Evolutionary conservation across 257 asterid genomes (phyloP).

Genomic region (Nicotiana otophora): DNA sequence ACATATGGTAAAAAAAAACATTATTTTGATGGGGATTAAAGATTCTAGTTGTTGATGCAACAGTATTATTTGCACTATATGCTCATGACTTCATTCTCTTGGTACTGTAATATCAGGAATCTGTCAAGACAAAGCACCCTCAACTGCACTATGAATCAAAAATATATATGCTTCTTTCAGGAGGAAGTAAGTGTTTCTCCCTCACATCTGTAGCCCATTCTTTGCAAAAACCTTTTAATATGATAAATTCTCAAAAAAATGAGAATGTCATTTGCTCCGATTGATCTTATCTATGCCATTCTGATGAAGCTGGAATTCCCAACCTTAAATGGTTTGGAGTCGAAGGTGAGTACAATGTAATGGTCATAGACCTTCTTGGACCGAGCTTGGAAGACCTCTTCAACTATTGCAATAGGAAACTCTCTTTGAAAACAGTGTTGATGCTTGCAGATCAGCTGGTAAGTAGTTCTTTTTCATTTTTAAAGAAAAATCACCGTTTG

Average conservation of each 20-base stretch:
- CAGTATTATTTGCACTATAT: neutral
- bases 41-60: neutral
- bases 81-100: conserved; percentile 6
- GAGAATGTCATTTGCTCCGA: neutral
- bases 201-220: conserved; percentile 12
- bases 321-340: conserved; percentile 88
- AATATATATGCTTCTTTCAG: conserved; percentile 82
- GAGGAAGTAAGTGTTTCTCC: conserved; percentile 63
- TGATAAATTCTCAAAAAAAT: neutral
- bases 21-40: neutral
- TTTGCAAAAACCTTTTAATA: neutral
- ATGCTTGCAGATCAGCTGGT: conserved; percentile 95
- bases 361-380: conserved; percentile 95
- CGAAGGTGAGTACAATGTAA: conserved; percentile 73
- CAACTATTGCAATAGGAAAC: conserved; percentile 75
- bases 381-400: conserved; percentile 92
- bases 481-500: neutral
- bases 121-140: conserved; percentile 80
- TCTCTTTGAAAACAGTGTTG: conserved; percentile 74
- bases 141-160: conserved; percentile 91
- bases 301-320: conserved; percentile 72
- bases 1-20: neutral
- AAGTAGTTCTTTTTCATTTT: conserved; percentile 24
- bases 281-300: conserved; percentile 5
- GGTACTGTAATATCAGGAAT: conserved; percentile 45